Evolutionary conservation across 768 basidiomycete species (phyloP).

Genomic region (Tricholomella constricta): DNA sequence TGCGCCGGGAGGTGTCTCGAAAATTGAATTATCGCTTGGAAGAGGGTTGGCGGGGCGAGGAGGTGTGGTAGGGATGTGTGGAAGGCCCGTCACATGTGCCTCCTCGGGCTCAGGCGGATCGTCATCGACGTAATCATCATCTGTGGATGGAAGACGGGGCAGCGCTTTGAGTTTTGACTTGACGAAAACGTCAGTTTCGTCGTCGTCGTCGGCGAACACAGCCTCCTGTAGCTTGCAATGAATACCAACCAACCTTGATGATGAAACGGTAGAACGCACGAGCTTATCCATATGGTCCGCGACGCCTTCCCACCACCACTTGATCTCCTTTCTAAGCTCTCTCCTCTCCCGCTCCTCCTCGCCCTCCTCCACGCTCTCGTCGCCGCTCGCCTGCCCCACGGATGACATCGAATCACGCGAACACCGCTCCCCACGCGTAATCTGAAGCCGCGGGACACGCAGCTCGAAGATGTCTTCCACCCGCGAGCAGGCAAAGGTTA

Average conservation of each 20-base stretch:
- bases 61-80: neutral
- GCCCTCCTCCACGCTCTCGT: conserved; percentile 1
- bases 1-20: neutral
- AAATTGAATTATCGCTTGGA: neutral
- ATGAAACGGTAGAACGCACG: conserved; percentile 35
- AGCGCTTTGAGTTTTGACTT: conserved; percentile 45
- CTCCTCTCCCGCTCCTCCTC: conserved; percentile 45
- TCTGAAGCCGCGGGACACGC: conserved; percentile 60
- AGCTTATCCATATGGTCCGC: conserved; percentile 61
- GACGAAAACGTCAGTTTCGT: conserved; percentile 14
- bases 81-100: neutral
- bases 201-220: conserved; percentile 31
- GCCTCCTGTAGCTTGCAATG: conserved; percentile 42
- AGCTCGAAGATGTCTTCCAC: conserved; percentile 64
- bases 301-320: conserved; percentile 66
- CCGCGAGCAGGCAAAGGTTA: conserved; percentile 48
- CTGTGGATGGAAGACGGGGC: conserved; percentile 59
- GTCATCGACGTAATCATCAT: conserved; percentile 50
- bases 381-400: neutral
- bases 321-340: conserved; percentile 59
- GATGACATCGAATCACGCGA: neutral
- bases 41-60: neutral
- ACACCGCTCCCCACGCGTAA: conserved; percentile 32
- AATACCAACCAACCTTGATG: neutral
- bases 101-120: neutral